A percentile compares a stretch with the other conserved stretches of the same genome.
phyloP scores from a whole-genome alignment of 352 stramenopile species.

The Aphanomyces astaci region DNA sequence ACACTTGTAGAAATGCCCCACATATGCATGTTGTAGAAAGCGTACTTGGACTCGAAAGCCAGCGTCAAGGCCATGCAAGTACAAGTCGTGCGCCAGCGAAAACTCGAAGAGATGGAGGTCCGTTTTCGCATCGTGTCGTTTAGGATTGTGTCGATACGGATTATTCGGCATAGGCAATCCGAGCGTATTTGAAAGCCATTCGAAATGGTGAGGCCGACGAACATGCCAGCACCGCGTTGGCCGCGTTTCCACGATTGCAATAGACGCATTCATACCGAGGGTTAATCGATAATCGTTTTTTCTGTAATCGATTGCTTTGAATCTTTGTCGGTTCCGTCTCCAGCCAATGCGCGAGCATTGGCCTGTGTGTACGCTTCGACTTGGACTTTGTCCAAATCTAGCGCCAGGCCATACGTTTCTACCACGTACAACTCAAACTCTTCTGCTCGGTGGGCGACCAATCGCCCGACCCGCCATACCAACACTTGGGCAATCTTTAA shows the following conservation, averaged over 20 bases:
- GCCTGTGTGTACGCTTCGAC: conserved; percentile 8
- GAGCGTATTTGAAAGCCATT: conserved; percentile 1
- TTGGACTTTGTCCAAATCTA: conserved; percentile 12
- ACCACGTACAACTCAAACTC: conserved; percentile 5
- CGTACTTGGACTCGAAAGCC: background rate
- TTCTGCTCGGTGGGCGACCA: background rate
- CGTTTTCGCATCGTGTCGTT: background rate
- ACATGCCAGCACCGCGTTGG: background rate
- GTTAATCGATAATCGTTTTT: too few species aligned
- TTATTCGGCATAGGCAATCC: background rate
- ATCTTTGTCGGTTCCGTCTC: too few species aligned
- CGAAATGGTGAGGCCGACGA: background rate
- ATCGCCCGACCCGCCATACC: conserved; percentile 1
- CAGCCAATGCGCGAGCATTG: background rate
- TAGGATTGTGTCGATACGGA: background rate
- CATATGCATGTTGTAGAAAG: background rate
- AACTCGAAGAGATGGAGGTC: background rate
- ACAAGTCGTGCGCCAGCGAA: background rate
- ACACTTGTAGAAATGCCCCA: background rate
- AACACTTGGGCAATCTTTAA: background rate
- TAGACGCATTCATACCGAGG: too few species aligned
- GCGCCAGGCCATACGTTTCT: background rate
- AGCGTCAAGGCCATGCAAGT: background rate
- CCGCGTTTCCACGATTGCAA: background rate
- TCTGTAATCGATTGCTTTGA: too few species aligned